phyloP scores from a whole-genome alignment of 352 stramenopile species.

The Pythium biforme region DNA sequence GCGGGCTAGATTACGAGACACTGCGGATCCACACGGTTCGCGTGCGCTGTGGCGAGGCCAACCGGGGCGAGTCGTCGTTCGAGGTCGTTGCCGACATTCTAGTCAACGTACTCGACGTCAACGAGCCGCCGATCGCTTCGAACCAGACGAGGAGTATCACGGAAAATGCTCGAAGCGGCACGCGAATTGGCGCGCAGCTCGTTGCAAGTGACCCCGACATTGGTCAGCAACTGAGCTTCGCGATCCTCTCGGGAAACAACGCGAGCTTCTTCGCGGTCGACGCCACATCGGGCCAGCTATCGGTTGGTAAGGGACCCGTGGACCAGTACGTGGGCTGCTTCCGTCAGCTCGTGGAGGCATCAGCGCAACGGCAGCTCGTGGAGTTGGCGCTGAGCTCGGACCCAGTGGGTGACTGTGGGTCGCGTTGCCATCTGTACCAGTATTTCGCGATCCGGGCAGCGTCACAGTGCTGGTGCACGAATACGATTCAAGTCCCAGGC shows the following conservation, averaged over 20 bases:
- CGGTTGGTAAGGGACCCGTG: slow-evolving; percentile 24
- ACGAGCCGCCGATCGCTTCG: slow-evolving; percentile 23
- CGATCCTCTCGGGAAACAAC: slow-evolving; percentile 25
- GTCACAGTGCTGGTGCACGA: slow-evolving; percentile 28
- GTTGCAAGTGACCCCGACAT: slow-evolving; percentile 27
- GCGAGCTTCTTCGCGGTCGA: slow-evolving; percentile 27
- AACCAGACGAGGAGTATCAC: slow-evolving; percentile 21
- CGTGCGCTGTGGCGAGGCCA: slow-evolving; percentile 19
- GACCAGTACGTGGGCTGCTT: slow-evolving; percentile 30
- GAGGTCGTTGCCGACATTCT: slow-evolving; percentile 10
- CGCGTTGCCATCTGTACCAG: slow-evolving; percentile 13
- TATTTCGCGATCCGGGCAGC: slow-evolving; percentile 24
- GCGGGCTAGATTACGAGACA: slow-evolving; percentile 26
- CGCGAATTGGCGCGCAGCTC: slow-evolving; percentile 9
- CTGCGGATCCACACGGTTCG: slow-evolving; percentile 12
- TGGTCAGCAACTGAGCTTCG: slow-evolving; percentile 23
- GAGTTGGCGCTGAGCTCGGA: slow-evolving; percentile 1
- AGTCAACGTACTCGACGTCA: slow-evolving; percentile 30
- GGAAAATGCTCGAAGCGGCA: slow-evolving; percentile 27
- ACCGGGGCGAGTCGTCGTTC: not conserved
- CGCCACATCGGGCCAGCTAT: slow-evolving; percentile 22
- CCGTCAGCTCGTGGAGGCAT: slow-evolving; percentile 8
- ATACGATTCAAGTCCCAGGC: slow-evolving; percentile 14
- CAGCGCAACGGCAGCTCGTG: slow-evolving; percentile 6
- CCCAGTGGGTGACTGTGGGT: slow-evolving; percentile 15